Percentiles rank a stretch among this genome's conserved stretches.
These are phyloP conservation scores for Periconia sp. DNA, from an alignment of 2,329 filamentous ascomycete species.

Conservation along the genomic window DNA sequence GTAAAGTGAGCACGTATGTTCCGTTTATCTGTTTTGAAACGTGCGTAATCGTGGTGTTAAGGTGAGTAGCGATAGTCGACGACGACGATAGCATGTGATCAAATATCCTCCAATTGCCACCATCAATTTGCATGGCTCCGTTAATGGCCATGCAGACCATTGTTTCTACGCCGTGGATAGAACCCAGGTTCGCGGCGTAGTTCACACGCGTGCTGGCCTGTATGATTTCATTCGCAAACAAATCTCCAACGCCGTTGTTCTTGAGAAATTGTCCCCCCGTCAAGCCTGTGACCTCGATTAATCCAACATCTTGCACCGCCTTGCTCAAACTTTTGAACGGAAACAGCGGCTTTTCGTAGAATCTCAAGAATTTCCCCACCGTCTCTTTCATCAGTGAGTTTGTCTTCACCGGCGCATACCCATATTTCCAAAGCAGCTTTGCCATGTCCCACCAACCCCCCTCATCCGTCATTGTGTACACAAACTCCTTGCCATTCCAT, in stretches of 20 bases:
- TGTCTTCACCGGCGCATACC: slow-evolving; percentile 72
- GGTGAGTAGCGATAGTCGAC: slow-evolving; percentile 56
- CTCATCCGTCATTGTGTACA: slow-evolving; percentile 64
- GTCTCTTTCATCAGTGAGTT: slow-evolving; percentile 71
- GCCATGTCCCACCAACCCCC: slow-evolving; percentile 77
- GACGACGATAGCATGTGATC: slow-evolving; percentile 73
- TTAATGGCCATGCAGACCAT: slow-evolving; percentile 92
- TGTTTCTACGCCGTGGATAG: slow-evolving; percentile 85
- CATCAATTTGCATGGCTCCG: slow-evolving; percentile 74
- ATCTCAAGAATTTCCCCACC: slow-evolving; percentile 71
- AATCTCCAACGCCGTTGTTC: slow-evolving; percentile 64
- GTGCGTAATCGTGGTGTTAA: slow-evolving; percentile 68
- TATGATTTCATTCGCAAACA: slow-evolving; percentile 78
- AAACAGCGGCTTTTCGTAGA: slow-evolving; percentile 82
- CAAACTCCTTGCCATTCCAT: slow-evolving; percentile 79
- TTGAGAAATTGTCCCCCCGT: slow-evolving; percentile 75
- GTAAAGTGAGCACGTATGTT: slow-evolving; percentile 49
- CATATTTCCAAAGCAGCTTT: slow-evolving; percentile 84
- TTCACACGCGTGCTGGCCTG: slow-evolving; percentile 92
- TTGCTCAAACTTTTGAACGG: slow-evolving; percentile 78
- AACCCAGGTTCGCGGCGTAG: slow-evolving; percentile 84
- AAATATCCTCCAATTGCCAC: slow-evolving; percentile 96
- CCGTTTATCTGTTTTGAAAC: slow-evolving; percentile 50
- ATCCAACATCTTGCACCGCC: slow-evolving; percentile 65
- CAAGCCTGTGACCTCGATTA: slow-evolving; percentile 65